Evolutionary conservation across 345 rosid species (phyloP), one percentile per base, ranked within the genome.

Genomic region (Odontarrhena argentea): DNA sequence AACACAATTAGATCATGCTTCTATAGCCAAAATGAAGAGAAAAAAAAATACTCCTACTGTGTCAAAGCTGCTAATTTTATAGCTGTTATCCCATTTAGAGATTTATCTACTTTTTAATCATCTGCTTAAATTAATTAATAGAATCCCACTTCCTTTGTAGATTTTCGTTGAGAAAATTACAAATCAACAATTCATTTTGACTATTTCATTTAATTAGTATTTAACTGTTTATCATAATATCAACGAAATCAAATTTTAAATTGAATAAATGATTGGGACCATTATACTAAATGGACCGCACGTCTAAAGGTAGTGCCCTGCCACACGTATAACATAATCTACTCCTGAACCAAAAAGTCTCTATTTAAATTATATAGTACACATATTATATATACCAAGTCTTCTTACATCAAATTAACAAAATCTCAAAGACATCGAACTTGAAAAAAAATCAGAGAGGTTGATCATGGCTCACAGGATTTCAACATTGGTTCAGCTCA

Each of bases 291-390:
- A 35, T 68, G 74, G 78, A 62, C 28, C 49, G 66, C 74, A 74
- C 74, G 78, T 75, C 66, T 63, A 46, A 37, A 55, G 13, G 37
- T 56, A 63, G 74, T 75, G 78, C 66, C 26, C 66, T 63, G 56
- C 78, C 78, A 75, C 70, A 48, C 74, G 48, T 62, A 35, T 46
- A 32, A 54, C 50, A 15, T 66, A 40, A 56, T 35, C 18, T 65
- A 24, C 51, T 38, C 12, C 9, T 36, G 15, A 24, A 37, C 25
- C 56, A 9, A 24, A 44, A 52, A 3, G 28, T 60, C 56, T 44
- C 30, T 7, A 12, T 46, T 32, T 11, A 5, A 25, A 18, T 25
- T 6, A 1, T 38, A 50, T 25, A 53, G 42, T 6, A n/a, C 46
- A 32, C 12, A 22, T n/a, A 45, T 45, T 67, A 60, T 45, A 54